Conservation (phyloP, 805 yeast genomes). For the Yamadazyma nakazawae region DNA sequence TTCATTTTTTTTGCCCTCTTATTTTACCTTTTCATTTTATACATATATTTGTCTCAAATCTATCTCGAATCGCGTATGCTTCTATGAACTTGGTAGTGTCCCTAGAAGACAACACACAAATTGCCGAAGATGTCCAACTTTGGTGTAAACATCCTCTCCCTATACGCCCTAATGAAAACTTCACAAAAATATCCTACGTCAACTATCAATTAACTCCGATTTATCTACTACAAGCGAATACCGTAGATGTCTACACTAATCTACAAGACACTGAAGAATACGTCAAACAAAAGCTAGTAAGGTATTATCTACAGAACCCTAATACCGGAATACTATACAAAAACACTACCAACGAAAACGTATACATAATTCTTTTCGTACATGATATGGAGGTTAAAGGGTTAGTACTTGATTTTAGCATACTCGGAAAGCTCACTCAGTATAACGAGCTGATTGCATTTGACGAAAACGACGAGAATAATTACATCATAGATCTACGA, state of each 20-base stretch:
- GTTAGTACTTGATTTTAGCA: slow-evolving; percentile 9
- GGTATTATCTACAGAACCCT: slow-evolving; percentile 5
- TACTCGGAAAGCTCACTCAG: not conserved
- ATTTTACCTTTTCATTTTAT: not conserved
- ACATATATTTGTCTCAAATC: not conserved
- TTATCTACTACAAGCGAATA: slow-evolving; percentile 18
- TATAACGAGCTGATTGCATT: not conserved
- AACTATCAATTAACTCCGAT: slow-evolving; percentile 23
- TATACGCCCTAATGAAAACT: slow-evolving; percentile 2
- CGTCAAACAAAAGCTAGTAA: slow-evolving; percentile 18
- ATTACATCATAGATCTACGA: slow-evolving; percentile 9
- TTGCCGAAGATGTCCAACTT: slow-evolving; percentile 21
- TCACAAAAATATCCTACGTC: slow-evolving; percentile 12
- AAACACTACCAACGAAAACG: slow-evolving; percentile 3
- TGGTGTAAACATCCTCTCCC: slow-evolving; percentile 15
- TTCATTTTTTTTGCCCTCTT: no score
- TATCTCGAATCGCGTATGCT: not conserved
- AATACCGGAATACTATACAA: slow-evolving; percentile 20
- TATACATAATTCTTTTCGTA: slow-evolving; percentile 11
- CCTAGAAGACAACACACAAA: slow-evolving; percentile 6
- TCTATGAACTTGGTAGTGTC: slow-evolving; percentile 5
- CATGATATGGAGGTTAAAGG: slow-evolving; percentile 9
- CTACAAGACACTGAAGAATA: slow-evolving; percentile 16
- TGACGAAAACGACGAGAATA: slow-evolving; percentile 1
- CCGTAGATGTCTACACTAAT: slow-evolving; percentile 22